Base-by-base conservation (phyloP, 345 rosid species). In the Excoecaria agallocha region DNA sequence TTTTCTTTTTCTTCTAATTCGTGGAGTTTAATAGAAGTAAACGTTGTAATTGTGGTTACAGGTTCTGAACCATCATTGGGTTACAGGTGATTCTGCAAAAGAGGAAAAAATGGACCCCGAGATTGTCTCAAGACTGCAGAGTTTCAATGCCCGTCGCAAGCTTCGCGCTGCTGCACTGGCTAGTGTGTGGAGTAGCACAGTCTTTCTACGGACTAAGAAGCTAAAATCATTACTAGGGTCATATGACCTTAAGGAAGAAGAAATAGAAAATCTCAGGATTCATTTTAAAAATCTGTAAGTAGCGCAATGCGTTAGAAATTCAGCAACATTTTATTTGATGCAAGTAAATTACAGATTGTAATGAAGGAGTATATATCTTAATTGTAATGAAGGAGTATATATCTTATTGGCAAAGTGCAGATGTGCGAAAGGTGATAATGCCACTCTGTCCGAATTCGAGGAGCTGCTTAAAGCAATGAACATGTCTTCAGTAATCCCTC, bases 361-460 rank as follows among this genome's bases (percentile, higher is more conserved):
- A 55, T 55, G 59, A 6, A 3, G 37, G 5, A n/a, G n/a, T n/a
- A n/a, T n/a, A n/a, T n/a, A n/a, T n/a, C n/a, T n/a, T n/a, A n/a
- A n/a, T n/a, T n/a, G n/a, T n/a, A n/a, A n/a, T n/a, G n/a, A n/a
- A n/a, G n/a, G n/a, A 10, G 39, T 58, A 58, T 58, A 1, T 50
- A 52, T 19, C 17, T 52, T 56, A 8, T 50, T 50, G 54, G 61
- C 61, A 8, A 56, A 56, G 13, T 58, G 77, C 79, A 87, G 91
- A 81, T 86, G 93, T 61, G 89, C 89, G 17, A 76, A 84, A 6
- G 91, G 93, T 13, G 93, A 87, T 66, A 89, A 87, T 62, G 93
- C 91, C 5, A 81, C 86, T 61, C 79, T 89, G 41, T 72, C 87
- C 0, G 89, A 89, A 69, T 89, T 89, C 12, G 86, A 86, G 78